Evolutionary conservation across 2,329 filamentous ascomycete genomes (phyloP).

Genomic region (Colletotrichum kahawae): DNA sequence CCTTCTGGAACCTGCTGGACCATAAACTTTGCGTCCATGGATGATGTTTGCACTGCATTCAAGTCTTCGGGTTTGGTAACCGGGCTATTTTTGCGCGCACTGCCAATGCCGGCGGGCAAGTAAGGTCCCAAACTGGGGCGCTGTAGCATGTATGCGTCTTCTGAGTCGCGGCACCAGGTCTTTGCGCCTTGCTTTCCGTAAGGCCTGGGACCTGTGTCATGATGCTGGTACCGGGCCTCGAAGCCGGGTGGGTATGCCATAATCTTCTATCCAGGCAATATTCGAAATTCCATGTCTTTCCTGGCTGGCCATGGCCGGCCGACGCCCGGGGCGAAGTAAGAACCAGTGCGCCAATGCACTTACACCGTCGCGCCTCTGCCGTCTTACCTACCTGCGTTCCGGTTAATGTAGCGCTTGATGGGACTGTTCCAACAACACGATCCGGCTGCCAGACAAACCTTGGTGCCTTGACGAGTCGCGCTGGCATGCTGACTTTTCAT

Average conservation of each 20-base stretch:
- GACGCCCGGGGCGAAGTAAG: neutral
- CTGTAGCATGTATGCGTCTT: neutral
- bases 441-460: neutral
- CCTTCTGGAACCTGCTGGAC: neutral
- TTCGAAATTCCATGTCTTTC: neutral
- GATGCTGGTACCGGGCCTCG: neutral
- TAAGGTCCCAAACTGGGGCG: neutral
- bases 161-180: neutral
- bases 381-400: neutral
- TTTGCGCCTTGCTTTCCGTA: neutral
- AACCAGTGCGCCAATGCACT: neutral
- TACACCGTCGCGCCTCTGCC: neutral
- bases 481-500: neutral
- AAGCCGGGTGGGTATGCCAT: neutral
- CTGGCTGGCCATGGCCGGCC: neutral
- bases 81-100: neutral
- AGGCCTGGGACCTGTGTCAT: neutral
- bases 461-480: neutral
- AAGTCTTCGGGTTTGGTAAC: neutral
- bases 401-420: neutral
- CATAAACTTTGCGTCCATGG: neutral
- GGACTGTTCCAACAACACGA: neutral
- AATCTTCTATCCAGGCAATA: neutral
- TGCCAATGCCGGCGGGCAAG: neutral
- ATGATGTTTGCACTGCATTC: neutral